Conservation (phyloP, 495 filamentous ascomycete genomes). For the Achaetomiella virescens region DNA sequence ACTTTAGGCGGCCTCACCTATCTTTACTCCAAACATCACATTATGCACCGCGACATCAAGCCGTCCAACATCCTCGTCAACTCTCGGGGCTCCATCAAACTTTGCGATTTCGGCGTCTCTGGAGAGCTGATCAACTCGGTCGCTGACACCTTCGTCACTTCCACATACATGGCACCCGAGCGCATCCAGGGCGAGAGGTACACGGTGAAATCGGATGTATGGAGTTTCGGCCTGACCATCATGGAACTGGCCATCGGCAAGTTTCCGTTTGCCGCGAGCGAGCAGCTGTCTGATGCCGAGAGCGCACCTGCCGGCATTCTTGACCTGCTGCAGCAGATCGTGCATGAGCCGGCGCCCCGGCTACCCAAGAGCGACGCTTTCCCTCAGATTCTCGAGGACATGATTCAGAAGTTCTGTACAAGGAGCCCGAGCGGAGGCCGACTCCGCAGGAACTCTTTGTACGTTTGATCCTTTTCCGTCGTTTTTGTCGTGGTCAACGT, state of each 20-base stretch:
- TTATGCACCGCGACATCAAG: conserved; percentile 99
- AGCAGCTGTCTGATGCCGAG: conserved; percentile 56
- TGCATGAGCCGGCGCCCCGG: conserved; percentile 88
- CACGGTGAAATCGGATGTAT: conserved; percentile 96
- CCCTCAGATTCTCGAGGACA: conserved; percentile 86
- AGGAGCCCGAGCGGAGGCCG: conserved; percentile 77
- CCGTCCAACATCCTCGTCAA: conserved; percentile 96
- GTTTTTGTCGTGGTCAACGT: neutral
- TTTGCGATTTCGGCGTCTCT: conserved; percentile 97
- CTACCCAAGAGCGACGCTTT: conserved; percentile 96
- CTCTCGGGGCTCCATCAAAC: conserved; percentile 87
- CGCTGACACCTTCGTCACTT: conserved; percentile 96
- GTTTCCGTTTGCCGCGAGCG: conserved; percentile 83
- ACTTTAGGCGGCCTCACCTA: conserved; percentile 92
- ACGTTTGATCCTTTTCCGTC: conserved; percentile 22
- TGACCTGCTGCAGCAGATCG: conserved; percentile 93
- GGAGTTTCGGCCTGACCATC: conserved; percentile 92
- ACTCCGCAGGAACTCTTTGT: conserved; percentile 83
- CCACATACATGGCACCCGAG: conserved; percentile 98
- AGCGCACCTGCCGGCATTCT: conserved; percentile 89
- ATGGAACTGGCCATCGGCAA: conserved; percentile 97
- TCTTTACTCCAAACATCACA: conserved; percentile 86
- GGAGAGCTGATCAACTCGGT: conserved; percentile 95
- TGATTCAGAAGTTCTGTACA: conserved; percentile 91
- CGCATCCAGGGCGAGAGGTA: conserved; percentile 94